phyloP scores from a whole-genome alignment of 176 grass and related monocot genomes.

The Cymbopogon citratus region DNA sequence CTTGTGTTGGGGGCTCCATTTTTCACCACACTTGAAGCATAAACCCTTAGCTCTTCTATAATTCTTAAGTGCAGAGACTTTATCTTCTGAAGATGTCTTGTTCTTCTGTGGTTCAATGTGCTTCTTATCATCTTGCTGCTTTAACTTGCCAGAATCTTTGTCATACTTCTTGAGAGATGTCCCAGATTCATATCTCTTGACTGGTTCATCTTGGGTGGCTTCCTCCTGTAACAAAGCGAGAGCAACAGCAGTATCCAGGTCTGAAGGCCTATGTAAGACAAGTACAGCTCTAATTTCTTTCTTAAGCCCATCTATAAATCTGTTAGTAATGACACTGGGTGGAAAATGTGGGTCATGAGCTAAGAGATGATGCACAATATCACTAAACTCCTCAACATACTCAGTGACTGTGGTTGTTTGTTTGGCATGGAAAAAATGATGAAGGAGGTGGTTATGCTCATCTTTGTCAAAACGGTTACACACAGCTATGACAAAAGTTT shows the following conservation, averaged over 20 bases:
- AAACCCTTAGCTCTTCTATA: too few species aligned
- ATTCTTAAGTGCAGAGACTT: too few species aligned
- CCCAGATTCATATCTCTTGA: too few species aligned
- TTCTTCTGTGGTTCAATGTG: fast-evolving
- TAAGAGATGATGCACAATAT: not conserved
- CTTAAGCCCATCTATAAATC: not conserved
- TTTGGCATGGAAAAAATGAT: too few species aligned
- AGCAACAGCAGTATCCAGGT: not conserved
- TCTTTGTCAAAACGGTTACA: not conserved
- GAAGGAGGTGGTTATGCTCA: not conserved
- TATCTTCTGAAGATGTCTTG: too few species aligned
- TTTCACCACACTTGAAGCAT: too few species aligned
- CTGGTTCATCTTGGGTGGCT: too few species aligned
- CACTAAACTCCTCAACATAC: not conserved
- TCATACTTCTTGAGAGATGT: too few species aligned
- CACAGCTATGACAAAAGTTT: fast-evolving
- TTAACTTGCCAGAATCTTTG: too few species aligned
- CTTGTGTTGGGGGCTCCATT: too few species aligned
- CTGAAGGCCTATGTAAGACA: fast-evolving
- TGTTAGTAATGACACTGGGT: fast-evolving
- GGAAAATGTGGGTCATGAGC: not conserved
- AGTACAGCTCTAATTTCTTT: not conserved
- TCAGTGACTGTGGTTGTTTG: too few species aligned
- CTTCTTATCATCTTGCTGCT: too few species aligned
- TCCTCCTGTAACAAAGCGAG: not conserved